Evolutionary conservation across 2,329 filamentous ascomycete genomes (phyloP), one percentile per base, ranked within the genome.

Genomic region (Fusarium musae): DNA sequence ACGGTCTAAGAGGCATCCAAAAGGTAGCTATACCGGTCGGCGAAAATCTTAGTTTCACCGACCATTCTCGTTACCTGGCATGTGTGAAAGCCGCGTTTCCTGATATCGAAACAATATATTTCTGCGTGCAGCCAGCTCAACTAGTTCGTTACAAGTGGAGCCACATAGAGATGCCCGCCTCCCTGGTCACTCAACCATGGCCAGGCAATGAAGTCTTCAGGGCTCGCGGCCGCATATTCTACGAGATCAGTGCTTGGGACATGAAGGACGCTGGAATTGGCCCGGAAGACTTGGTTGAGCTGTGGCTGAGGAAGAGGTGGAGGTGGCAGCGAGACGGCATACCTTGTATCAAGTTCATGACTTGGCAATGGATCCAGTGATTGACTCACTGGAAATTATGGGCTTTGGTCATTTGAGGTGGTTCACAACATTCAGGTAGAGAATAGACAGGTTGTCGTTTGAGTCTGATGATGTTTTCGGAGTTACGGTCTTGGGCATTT

Each of bases 161-260:
- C 8, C 34, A 36, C 16, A 1, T 17, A 36, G 34, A 9, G 16
- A n/a, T 42, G 5, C 58, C 46, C 5, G 32, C 6, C 2, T 44
- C 21, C 16, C 26, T 57, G 9, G 21, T 16, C 1, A 3, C 23
- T 5, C 12, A 39, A 10, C 6, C 15, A 15, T 2, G 17, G 12
- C 6, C 6, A 11, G 7, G 5, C 13, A 0, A 46, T 3, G 13
- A 5, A 15, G 16, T 7, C 0, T 62, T 57, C n/a, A 19, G 3
- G 13, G 26, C 50, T 13, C 50, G 40, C 12, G 23, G 40, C 4
- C 30, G 59, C 11, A 30, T 46, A 3, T 57, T 62, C 5, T 62
- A 62, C 21, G 59, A 57, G 32, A 5, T 62, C 2, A 17, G 16
- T 13, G 16, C 26, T 5, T 0, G 1, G 49, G 28, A 57, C 6